Conservation (phyloP, 2,329 filamentous ascomycete species). For the Triangularia verruculosa region DNA sequence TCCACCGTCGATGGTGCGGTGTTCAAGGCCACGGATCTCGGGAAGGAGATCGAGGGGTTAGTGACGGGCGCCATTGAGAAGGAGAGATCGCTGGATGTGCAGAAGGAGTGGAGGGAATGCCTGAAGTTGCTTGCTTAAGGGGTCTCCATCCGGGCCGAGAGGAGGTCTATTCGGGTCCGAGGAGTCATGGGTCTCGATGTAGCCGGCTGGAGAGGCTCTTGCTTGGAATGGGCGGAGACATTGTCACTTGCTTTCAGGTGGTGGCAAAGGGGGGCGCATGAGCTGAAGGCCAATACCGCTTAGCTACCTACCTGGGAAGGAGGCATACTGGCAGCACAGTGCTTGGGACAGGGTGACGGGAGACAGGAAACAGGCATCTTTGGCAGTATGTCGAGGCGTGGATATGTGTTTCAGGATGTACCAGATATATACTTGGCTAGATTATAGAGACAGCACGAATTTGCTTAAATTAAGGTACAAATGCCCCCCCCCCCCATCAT, state of each 20-base stretch:
- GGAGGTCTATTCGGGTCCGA: no score
- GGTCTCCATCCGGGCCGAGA: no score
- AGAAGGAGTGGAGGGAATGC: constrained; percentile 30
- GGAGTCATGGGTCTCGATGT: no score
- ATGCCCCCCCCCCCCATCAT: no score
- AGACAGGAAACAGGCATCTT: background rate
- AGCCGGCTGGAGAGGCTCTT: no score
- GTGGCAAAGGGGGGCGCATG: no score
- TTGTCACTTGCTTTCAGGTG: no score
- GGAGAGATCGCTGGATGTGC: constrained; percentile 36
- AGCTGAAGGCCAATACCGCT: no score
- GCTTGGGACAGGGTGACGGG: no score
- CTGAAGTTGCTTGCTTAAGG: constrained; percentile 1
- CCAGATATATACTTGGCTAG: background rate
- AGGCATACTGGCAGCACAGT: no score
- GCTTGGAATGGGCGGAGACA: no score
- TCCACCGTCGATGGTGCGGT: constrained; percentile 32
- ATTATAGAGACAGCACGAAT: background rate
- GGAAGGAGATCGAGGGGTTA: constrained; percentile 43
- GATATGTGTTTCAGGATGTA: background rate
- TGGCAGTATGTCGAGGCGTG: background rate
- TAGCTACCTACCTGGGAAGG: no score
- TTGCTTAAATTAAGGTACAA: background rate
- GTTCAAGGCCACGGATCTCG: constrained; percentile 29
- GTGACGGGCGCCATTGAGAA: constrained; percentile 43